These are phyloP conservation scores for Albugo laibachii DNA, from an alignment of 352 stramenopile species.

Conservation along the genomic window DNA sequence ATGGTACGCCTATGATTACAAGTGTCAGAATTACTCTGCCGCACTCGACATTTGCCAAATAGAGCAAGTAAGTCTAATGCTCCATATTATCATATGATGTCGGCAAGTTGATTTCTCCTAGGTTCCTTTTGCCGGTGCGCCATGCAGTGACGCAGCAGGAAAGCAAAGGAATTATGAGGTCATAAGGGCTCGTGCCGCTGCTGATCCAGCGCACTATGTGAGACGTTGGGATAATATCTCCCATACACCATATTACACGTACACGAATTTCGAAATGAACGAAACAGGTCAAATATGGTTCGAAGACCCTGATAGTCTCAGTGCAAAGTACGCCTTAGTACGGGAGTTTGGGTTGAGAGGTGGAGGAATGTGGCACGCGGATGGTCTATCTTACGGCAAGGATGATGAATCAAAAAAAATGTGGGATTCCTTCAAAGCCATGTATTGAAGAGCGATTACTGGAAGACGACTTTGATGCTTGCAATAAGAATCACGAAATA, in stretches of 20 bases:
- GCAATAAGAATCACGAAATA: no score
- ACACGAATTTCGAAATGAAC: slow-evolving; percentile 11
- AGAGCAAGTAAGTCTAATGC: slow-evolving; percentile 5
- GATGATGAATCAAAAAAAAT: neutral
- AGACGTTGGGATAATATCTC: slow-evolving; percentile 14
- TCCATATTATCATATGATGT: neutral
- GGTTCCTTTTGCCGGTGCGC: slow-evolving; percentile 42
- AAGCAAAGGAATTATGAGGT: slow-evolving; percentile 36
- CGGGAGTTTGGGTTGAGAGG: slow-evolving; percentile 24
- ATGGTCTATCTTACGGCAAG: slow-evolving; percentile 36
- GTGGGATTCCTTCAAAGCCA: no score
- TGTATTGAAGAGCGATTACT: no score
- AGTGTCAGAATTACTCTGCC: slow-evolving; percentile 14
- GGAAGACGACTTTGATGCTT: no score
- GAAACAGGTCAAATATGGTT: slow-evolving; percentile 39
- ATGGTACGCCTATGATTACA: slow-evolving; percentile 84
- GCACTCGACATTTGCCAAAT: slow-evolving; percentile 13
- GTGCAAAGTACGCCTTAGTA: slow-evolving; percentile 33
- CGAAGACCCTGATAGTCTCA: slow-evolving; percentile 38
- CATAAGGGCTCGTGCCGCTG: slow-evolving; percentile 8
- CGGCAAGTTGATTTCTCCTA: slow-evolving; percentile 1
- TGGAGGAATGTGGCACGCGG: slow-evolving; percentile 68
- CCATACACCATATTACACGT: slow-evolving; percentile 27
- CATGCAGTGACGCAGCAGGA: slow-evolving; percentile 57
- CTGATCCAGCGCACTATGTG: neutral